Conservation (phyloP, 1,284 basidiomycete genomes). For the Trametes versicolor region DNA sequence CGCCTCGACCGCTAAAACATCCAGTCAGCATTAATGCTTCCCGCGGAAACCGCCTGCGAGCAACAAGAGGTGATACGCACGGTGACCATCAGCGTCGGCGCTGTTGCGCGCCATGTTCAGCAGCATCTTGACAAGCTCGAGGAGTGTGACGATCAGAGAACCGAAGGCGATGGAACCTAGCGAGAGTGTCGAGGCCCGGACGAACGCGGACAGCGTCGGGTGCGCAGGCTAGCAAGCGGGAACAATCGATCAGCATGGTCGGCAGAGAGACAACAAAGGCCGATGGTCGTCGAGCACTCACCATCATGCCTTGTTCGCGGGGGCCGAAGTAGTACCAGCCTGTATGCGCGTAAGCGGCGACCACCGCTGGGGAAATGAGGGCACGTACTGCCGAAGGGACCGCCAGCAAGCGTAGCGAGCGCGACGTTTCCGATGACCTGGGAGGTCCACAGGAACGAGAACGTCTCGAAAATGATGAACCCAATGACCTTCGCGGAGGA, state of each 20-base stretch:
- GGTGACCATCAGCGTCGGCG: constrained; percentile 79
- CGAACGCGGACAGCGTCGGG: constrained; percentile 78
- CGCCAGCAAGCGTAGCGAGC: constrained; percentile 83
- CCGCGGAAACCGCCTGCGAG: neutral
- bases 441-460: constrained; percentile 86
- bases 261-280: neutral
- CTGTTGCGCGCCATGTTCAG: constrained; percentile 73
- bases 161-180: constrained; percentile 93
- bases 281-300: constrained; percentile 37
- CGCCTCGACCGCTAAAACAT: constrained; percentile 66
- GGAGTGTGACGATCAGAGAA: constrained; percentile 87
- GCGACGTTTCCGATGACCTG: constrained; percentile 85
- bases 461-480: constrained; percentile 80
- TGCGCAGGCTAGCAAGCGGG: constrained; percentile 62
- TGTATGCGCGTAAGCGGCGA: constrained; percentile 30
- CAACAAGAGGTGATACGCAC: constrained; percentile 52
- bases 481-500: constrained; percentile 69
- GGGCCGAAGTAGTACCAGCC: constrained; percentile 83
- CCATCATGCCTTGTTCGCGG: constrained; percentile 68
- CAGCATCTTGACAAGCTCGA: constrained; percentile 80
- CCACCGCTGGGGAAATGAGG: neutral
- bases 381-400: constrained; percentile 62
- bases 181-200: constrained; percentile 85
- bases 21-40: neutral
- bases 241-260: neutral